These are phyloP conservation scores for Licmophora abbreviata DNA, from an alignment of 108 stramenopile species.

Conservation along the genomic window DNA sequence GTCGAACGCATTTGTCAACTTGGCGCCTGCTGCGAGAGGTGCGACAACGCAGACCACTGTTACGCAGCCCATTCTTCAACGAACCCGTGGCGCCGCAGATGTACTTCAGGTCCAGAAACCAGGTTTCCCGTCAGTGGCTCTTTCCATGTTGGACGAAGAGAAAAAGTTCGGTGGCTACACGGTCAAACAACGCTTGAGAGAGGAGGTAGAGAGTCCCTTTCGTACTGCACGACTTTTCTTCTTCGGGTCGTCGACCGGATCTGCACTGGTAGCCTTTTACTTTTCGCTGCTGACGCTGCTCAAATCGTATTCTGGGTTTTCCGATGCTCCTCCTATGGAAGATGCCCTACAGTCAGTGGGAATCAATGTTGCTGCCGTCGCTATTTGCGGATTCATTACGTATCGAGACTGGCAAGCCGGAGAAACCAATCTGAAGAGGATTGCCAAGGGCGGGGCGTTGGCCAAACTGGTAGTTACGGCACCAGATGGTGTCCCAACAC, in stretches of 20 bases:
- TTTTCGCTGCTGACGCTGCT: constrained; percentile 53
- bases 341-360: constrained; percentile 49
- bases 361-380: constrained; percentile 56
- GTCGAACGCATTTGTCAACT: too few relatives aligned
- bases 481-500: constrained; percentile 24
- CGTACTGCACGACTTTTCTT: constrained; percentile 69
- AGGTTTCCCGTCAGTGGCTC: too few relatives aligned
- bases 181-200: constrained; percentile 79
- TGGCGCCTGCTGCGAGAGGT: too few relatives aligned
- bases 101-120: too few relatives aligned
- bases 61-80: too few relatives aligned
- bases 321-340: constrained; percentile 48
- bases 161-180: constrained; percentile 66
- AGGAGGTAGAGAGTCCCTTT: constrained; percentile 83
- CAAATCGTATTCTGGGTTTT: constrained; percentile 45
- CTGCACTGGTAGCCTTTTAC: constrained; percentile 64
- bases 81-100: too few relatives aligned
- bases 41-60: too few relatives aligned
- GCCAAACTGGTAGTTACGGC: constrained; percentile 55
- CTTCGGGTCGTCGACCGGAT: constrained; percentile 49
- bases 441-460: constrained; percentile 60
- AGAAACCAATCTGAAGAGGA: constrained; percentile 61
- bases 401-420: constrained; percentile 55
- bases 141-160: too few relatives aligned
- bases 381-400: constrained; percentile 48